Conservation (phyloP, 768 basidiomycete genomes). For the Cyathus striatus region DNA sequence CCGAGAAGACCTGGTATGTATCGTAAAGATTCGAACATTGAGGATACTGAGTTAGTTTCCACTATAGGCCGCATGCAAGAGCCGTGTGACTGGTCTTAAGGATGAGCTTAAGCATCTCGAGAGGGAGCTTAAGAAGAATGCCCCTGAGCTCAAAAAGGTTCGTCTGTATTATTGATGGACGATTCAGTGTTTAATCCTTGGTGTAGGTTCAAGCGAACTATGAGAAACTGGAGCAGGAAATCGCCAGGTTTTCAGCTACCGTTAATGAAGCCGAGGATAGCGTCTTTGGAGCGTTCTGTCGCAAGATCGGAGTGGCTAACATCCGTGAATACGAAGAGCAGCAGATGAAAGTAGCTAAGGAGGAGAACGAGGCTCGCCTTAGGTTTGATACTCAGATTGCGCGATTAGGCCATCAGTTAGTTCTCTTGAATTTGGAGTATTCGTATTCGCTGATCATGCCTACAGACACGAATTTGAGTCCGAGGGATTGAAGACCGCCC, state of each 20-base stretch:
- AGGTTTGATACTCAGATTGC: slow-evolving; percentile 85
- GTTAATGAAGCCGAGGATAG: slow-evolving; percentile 79
- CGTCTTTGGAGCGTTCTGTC: slow-evolving; percentile 76
- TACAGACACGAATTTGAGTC: slow-evolving; percentile 77
- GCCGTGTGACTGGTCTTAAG: slow-evolving; percentile 71
- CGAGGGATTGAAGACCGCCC: slow-evolving; percentile 62
- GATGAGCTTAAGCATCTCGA: slow-evolving; percentile 83
- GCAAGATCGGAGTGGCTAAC: slow-evolving; percentile 67
- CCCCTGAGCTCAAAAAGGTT: slow-evolving; percentile 73
- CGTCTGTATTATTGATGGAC: neutral
- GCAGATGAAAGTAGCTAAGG: slow-evolving; percentile 83
- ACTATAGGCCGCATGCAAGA: slow-evolving; percentile 70
- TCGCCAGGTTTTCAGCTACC: slow-evolving; percentile 46
- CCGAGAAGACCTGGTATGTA: slow-evolving; percentile 77
- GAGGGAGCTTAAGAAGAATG: slow-evolving; percentile 57
- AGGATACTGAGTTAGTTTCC: slow-evolving; percentile 29
- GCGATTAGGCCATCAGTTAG: slow-evolving; percentile 80
- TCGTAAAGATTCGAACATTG: neutral
- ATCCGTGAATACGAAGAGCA: slow-evolving; percentile 94
- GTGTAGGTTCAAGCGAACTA: slow-evolving; percentile 51
- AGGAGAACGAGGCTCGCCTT: slow-evolving; percentile 79
- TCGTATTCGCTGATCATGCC: neutral
- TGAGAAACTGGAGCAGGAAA: slow-evolving; percentile 45
- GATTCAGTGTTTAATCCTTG: neutral
- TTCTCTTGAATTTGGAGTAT: slow-evolving; percentile 6